phyloP scores from a whole-genome alignment of 352 stramenopile species.

The Globisporangium middletonii region DNA sequence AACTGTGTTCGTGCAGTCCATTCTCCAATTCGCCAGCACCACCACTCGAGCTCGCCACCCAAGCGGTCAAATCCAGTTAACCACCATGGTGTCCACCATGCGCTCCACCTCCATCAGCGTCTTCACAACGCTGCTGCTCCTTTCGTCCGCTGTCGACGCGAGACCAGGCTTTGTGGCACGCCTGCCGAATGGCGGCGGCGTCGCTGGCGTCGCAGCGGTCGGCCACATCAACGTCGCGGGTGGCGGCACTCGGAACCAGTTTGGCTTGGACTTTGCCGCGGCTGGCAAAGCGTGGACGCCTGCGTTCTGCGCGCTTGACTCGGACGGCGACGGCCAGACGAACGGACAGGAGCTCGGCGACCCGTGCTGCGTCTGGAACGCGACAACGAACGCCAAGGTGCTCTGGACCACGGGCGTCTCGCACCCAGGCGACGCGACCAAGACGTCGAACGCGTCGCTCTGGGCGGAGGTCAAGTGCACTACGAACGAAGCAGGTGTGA shows the following conservation, averaged over 20 bases:
- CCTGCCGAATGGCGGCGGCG: not conserved
- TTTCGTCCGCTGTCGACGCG: not conserved
- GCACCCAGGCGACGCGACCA: conserved; percentile 10
- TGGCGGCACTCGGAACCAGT: not conserved
- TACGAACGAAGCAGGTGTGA: not conserved
- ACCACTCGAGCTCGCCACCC: no score
- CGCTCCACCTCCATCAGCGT: no score
- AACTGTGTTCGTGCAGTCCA: no score
- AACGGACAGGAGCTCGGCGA: conserved; percentile 70
- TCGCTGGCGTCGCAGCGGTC: not conserved
- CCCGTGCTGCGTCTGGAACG: conserved; percentile 40
- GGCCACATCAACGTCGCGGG: not conserved
- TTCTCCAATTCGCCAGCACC: no score
- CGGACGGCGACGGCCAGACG: conserved; percentile 42
- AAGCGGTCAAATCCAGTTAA: no score
- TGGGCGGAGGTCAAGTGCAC: conserved; percentile 15
- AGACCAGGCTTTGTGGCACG: not conserved
- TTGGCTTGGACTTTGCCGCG: conserved; percentile 6
- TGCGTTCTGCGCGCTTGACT: conserved; percentile 25
- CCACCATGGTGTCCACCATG: no score
- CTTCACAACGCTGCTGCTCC: no score
- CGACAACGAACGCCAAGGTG: not conserved
- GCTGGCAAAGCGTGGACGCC: conserved; percentile 15
- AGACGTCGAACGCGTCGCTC: conserved; percentile 11
- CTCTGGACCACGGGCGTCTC: conserved; percentile 13